Evolutionary conservation across 78 protist species (phyloP).

Genomic region (Dictyostelium discoideum): dicty_2.7 NC_007088.5:6022501-6023000

Average conservation of each 20-base stretch:
- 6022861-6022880: constrained; percentile 77
- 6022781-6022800: constrained; percentile 23
- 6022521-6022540: constrained; percentile 22
- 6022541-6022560: constrained; percentile 62
- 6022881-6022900: constrained; percentile 5
- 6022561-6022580: constrained; percentile 79
- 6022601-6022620: constrained; percentile 54
- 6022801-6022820: constrained; percentile 41
- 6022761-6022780: constrained; percentile 74
- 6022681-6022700: constrained; percentile 44
- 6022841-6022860: constrained; percentile 74
- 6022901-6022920: neutral
- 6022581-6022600: constrained; percentile 84
- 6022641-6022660: constrained; percentile 72
- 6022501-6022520: neutral
- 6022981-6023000: constrained; percentile 9
- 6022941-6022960: neutral
- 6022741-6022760: constrained; percentile 75
- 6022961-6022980: neutral
- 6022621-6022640: constrained; percentile 73
- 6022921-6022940: neutral
- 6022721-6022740: constrained; percentile 83
- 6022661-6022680: constrained; percentile 45
- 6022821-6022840: constrained; percentile 48
- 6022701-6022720: constrained; percentile 9